Evolutionary conservation across 345 rosid genomes (phyloP).

Genomic region (Eucalyptus regnans): DNA sequence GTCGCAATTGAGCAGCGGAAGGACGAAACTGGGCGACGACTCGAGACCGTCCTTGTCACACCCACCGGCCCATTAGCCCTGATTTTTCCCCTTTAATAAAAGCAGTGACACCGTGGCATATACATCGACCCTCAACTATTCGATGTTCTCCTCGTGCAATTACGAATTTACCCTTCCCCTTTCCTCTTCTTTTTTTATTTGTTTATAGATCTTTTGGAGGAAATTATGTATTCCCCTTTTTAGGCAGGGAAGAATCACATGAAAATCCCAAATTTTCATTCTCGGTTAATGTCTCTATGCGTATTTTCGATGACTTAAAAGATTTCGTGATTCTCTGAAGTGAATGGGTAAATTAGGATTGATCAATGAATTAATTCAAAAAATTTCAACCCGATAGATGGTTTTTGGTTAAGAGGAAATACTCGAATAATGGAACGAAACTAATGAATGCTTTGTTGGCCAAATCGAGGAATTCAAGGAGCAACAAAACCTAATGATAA

Average conservation of each 20-base stretch:
- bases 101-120: neutral
- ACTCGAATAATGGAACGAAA: neutral
- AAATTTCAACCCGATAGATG: fast-evolving
- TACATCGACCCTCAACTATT: neutral
- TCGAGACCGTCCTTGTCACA: neutral
- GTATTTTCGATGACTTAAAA: neutral
- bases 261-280: neutral
- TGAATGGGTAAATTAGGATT: neutral
- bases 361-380: fast-evolving
- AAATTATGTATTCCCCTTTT: neutral
- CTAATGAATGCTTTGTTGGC: fast-evolving
- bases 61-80: neutral
- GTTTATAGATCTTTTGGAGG: neutral
- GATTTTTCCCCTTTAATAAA: neutral
- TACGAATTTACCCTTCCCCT: neutral
- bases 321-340: fast-evolving
- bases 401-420: neutral
- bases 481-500: neutral
- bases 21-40: neutral
- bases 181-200: neutral
- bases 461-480: neutral
- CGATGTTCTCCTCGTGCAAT: neutral
- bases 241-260: neutral
- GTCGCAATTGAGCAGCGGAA: neutral
- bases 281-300: too few relatives aligned